phyloP scores from a whole-genome alignment of 306 rosid genomes.

The Astragalus glycyphyllos region DNA sequence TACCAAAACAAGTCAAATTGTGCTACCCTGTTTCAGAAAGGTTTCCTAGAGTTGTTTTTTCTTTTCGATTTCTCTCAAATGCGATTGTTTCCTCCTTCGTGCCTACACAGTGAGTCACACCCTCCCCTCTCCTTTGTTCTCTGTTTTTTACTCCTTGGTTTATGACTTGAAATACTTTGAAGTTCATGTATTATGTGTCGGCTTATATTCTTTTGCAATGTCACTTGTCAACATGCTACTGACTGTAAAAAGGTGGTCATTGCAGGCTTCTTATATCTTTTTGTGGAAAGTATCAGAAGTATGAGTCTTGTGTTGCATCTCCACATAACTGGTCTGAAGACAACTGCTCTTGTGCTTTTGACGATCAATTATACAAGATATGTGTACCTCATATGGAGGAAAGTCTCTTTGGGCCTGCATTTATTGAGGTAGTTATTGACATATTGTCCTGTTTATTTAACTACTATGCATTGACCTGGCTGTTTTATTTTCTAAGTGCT shows the following conservation, averaged over 20 bases:
- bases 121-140: too few relatives aligned
- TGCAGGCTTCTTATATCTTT: slow-evolving; percentile 93
- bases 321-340: slow-evolving; percentile 58
- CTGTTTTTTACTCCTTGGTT: too few relatives aligned
- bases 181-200: too few relatives aligned
- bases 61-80: too few relatives aligned
- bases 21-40: too few relatives aligned
- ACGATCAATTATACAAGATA: slow-evolving; percentile 76
- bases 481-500: slow-evolving; percentile 28
- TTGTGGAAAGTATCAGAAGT: slow-evolving; percentile 79
- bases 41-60: too few relatives aligned
- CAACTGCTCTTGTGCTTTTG: slow-evolving; percentile 52
- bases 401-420: slow-evolving; percentile 81
- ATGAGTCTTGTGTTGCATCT: slow-evolving; percentile 53
- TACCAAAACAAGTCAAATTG: too few relatives aligned
- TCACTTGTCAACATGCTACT: slow-evolving; percentile 20
- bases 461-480: slow-evolving; percentile 20
- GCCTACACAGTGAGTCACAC: too few relatives aligned
- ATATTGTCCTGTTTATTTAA: slow-evolving; percentile 30
- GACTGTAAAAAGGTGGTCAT: slow-evolving; percentile 39
- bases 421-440: slow-evolving; percentile 74
- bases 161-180: too few relatives aligned
- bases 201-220: too few relatives aligned
- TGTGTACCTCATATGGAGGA: slow-evolving; percentile 71
- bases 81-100: too few relatives aligned